Base-by-base conservation (phyloP, 768 basidiomycete genomes). In the Boletus huronensis region DNA sequence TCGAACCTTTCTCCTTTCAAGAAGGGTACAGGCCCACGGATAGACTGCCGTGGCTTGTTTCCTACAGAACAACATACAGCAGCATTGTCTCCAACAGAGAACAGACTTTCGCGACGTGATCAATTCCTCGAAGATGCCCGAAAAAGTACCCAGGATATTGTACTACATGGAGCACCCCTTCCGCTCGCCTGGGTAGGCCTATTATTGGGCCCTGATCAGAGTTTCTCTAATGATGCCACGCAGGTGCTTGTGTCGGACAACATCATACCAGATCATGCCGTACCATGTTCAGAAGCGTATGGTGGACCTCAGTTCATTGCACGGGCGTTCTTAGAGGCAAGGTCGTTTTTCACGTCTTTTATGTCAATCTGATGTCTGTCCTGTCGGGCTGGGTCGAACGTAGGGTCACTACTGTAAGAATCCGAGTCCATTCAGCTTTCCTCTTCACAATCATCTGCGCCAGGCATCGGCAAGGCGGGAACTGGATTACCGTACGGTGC, bases 241-340 rank as follows among this genome's bases (percentile, higher is more conserved):
- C 39, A 70, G 67, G 58, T 69, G 7, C 57, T 69, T 7, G 58
- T 68, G 36, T 42, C 32, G 7, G 69, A 68, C 32, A 69, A 70
- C 29, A 35, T 62, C 11, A 64, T 68, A 46, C 67, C 67, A 9
- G 64, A 66, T 44, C 47, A 69, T 54, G 69, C 69, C 10, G 58
- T 68, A 3, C 67, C 67, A 19, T 53, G 69, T 17, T 58, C 64
- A 21, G 67, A 69, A 41, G 62, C 60, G 11, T 58, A 57, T 48
- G 62, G 55, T 35, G 67, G 67, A 3, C 59, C 69, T 26, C 60
- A 66, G 38, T 68, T 70, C 36, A 39, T 68, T 34, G 67, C 64
- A 35, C 58, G 67, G 16, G 67, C 69, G 13, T 45, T 59, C 42
- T 48, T 68, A 9, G 67, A 68, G 48, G 68, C 61, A 28, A 48